These are phyloP conservation scores for Alloteropsis semialata DNA, from an alignment of 176 grass and related monocot species.

Conservation along the genomic window DNA sequence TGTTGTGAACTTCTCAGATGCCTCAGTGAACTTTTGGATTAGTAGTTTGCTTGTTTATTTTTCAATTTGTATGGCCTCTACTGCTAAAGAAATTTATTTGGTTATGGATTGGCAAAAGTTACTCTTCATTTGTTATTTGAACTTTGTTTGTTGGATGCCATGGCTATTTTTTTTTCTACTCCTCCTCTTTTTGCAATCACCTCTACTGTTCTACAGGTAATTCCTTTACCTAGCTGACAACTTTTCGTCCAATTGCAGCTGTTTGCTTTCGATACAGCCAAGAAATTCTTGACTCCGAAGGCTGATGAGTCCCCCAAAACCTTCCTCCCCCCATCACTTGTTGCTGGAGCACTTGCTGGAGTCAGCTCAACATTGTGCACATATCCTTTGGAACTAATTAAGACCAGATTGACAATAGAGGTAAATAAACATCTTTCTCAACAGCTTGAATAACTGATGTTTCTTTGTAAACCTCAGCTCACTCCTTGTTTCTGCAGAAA, in stretches of 20 bases:
- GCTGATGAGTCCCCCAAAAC: constrained; percentile 57
- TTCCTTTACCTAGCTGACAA: background rate
- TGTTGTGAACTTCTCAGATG: background rate
- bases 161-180: background rate
- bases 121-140: background rate
- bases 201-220: background rate
- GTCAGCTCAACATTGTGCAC: constrained; percentile 96
- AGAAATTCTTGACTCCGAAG: constrained; percentile 85
- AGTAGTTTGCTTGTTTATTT: background rate
- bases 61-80: background rate
- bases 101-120: background rate
- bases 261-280: constrained; percentile 95
- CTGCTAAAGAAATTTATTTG: background rate
- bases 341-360: constrained; percentile 92
- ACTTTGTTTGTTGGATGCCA: background rate
- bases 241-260: constrained; percentile 52
- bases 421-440: constrained; percentile 23
- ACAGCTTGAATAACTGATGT: background rate
- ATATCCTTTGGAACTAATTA: constrained; percentile 96
- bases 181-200: background rate
- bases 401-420: constrained; percentile 95
- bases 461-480: constrained; percentile 13
- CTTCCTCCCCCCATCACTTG: constrained; percentile 63
- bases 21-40: background rate
- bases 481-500: constrained; percentile 59